These are phyloP conservation scores for Coleophoma crateriformis DNA, from an alignment of 2,329 filamentous ascomycete genomes.

Conservation along the genomic window DNA sequence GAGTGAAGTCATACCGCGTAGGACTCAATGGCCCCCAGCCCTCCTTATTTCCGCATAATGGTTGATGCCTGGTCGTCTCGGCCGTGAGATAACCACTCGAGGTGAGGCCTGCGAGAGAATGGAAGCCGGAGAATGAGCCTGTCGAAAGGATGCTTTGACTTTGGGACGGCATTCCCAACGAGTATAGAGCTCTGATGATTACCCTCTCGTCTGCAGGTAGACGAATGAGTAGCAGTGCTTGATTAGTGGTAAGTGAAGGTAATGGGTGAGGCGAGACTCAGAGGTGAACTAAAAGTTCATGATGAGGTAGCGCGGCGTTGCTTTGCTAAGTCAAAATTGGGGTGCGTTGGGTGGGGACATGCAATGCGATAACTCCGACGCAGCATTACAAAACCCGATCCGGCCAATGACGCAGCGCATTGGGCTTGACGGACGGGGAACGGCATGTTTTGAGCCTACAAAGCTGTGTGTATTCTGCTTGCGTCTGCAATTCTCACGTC, in stretches of 20 bases:
- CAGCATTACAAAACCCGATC: neutral
- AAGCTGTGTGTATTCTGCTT: too few species aligned
- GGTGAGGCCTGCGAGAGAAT: slow-evolving; percentile 39
- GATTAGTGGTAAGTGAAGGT: neutral
- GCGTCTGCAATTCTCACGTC: too few species aligned
- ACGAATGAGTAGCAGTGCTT: slow-evolving; percentile 9
- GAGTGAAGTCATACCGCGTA: slow-evolving; percentile 87
- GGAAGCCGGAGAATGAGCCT: slow-evolving; percentile 57
- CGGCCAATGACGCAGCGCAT: neutral
- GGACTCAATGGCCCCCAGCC: slow-evolving; percentile 94
- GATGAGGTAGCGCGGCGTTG: too few species aligned
- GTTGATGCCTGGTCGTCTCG: slow-evolving; percentile 41
- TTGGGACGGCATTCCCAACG: slow-evolving; percentile 15
- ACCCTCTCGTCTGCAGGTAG: slow-evolving; percentile 2
- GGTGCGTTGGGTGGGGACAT: neutral
- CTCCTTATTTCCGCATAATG: slow-evolving; percentile 82
- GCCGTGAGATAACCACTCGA: slow-evolving; percentile 55
- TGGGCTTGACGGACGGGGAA: too few species aligned
- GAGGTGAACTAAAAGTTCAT: neutral
- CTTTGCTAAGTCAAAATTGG: neutral
- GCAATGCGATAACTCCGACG: neutral
- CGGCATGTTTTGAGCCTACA: too few species aligned
- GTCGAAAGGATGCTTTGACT: slow-evolving; percentile 31
- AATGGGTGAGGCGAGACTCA: neutral
- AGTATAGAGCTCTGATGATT: slow-evolving; percentile 4